Base-by-base conservation (phyloP, 768 basidiomycete species). In the Pulveroboletus sp. region DNA sequence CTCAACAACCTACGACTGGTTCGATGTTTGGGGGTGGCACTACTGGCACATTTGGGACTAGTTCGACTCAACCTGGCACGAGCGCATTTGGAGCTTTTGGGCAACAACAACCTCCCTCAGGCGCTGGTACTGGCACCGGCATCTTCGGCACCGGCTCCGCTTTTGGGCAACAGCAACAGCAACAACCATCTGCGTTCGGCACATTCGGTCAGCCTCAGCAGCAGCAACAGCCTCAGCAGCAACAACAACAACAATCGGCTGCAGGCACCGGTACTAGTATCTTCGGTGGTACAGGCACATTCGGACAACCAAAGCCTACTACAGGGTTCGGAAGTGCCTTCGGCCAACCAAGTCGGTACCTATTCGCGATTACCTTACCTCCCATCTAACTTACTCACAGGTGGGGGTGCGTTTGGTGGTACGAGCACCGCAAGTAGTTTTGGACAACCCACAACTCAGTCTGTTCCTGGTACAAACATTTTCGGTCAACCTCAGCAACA, bases 151-250 rank as follows among this genome's bases (percentile, higher is more conserved):
- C 61, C 23, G 53, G 68, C 32, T 51, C 69, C 24, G 45, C 75
- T 8, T 82, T 81, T 52, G 70, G 73, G 9, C 71, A 63, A 10
- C 60, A 57, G 14, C 62, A 54, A 24, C 70, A 63, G 43, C 62
- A 56, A 30, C 69, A 71, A 47, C 61, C 66, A 6, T 63, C 72
- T 29, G 66, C 73, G 22, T 81, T 80, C 54, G 74, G 78, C 50
- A 63, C 73, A 2, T 85, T 86, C 63, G 77, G 78, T 27, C 80
- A 79, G 29, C 50, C 49, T 30, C 61, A 62, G 63, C 66, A 46
- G 11, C 45, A 45, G 5, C 44, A 45, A 1, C 43, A 34, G 6
- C 42, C 20, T 1, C 41, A 41, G 5, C 40, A 40, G 9, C 39
- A 40, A 5, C 68, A 64, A 31, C 68, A 65, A 30, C 68, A 67